Percentiles rank a stretch among this genome's conserved stretches.
Conservation (phyloP, 2,329 filamentous ascomycete genomes). For the Penicillium aurantiogriseum region DNA sequence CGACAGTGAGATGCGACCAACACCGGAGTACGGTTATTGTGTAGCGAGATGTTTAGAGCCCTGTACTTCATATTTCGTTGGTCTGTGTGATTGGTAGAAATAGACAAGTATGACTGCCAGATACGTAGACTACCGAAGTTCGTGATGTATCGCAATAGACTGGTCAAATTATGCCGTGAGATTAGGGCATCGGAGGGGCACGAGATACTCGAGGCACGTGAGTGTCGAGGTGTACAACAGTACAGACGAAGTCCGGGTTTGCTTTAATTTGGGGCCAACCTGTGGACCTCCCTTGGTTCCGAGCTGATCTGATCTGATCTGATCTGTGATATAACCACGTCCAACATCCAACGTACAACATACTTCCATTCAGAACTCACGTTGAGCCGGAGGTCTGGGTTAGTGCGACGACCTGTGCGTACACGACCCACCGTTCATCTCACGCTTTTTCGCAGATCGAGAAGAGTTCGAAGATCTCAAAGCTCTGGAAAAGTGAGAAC, state of each 20-base stretch:
- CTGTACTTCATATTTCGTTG: not conserved
- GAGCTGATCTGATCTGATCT: not conserved
- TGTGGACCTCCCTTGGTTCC: not conserved
- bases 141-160: not conserved
- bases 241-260: not conserved
- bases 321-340: not conserved
- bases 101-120: not conserved
- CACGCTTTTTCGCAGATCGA: conserved; percentile 2
- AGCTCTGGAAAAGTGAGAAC: not conserved
- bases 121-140: not conserved
- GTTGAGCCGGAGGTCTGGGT: not conserved
- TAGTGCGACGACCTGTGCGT: conserved; percentile 6
- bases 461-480: not conserved
- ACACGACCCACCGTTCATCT: conserved; percentile 17
- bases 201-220: not conserved
- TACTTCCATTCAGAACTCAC: not conserved
- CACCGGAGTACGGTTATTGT: not conserved
- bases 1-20: not conserved
- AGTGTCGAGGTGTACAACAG: not conserved
- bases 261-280: not conserved
- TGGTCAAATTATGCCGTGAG: not conserved
- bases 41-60: not conserved
- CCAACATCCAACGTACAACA: not conserved
- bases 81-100: not conserved
- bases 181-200: not conserved